A percentile compares a stretch with the other conserved stretches of the same genome.
Conservation (phyloP, 2,329 filamentous ascomycete species). For the Xylaria hypoxylon region DNA sequence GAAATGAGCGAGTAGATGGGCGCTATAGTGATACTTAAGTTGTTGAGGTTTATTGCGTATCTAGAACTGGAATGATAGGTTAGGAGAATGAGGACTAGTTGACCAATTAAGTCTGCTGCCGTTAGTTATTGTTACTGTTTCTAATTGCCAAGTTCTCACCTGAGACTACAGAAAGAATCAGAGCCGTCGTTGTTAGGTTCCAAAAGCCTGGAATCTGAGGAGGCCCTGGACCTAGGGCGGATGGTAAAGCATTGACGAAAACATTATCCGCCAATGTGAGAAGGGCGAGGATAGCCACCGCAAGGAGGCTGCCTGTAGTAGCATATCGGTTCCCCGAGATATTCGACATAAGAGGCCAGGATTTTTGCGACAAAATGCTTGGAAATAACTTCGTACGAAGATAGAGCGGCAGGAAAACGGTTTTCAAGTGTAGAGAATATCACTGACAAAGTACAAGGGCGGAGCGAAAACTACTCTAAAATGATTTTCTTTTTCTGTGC, state of each 20-base stretch:
- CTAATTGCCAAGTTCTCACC: neutral
- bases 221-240: neutral
- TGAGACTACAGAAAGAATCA: slow-evolving; percentile 20
- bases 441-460: neutral
- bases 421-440: neutral
- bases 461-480: neutral
- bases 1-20: slow-evolving; percentile 12
- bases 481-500: neutral
- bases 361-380: neutral
- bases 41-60: slow-evolving; percentile 25
- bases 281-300: slow-evolving; percentile 13
- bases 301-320: neutral
- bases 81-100: slow-evolving; percentile 8
- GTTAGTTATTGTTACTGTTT: neutral
- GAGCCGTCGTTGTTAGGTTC: slow-evolving; percentile 20
- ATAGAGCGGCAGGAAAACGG: too few relatives aligned
- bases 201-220: slow-evolving; percentile 23
- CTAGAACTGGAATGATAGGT: slow-evolving; percentile 3
- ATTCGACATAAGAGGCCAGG: slow-evolving; percentile 4
- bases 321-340: neutral
- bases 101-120: slow-evolving; percentile 21
- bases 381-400: neutral
- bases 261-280: slow-evolving; percentile 27
- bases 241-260: slow-evolving; percentile 14
- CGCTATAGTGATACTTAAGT: slow-evolving; percentile 14